Conservation (phyloP, 129 eudicot genomes). For the Flaveria robusta region DNA sequence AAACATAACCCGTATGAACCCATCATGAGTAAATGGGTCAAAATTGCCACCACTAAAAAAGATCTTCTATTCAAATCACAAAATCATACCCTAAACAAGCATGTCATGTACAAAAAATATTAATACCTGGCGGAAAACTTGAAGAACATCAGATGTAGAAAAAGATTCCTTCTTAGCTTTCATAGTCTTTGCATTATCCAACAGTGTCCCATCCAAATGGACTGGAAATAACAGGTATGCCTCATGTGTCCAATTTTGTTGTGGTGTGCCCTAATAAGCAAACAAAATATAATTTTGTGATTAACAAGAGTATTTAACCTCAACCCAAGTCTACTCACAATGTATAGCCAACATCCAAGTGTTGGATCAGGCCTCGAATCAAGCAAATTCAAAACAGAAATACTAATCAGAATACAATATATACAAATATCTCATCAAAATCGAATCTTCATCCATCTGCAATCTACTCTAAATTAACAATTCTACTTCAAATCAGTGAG, state of each 20-base stretch:
- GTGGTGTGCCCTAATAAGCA: slow-evolving; percentile 61
- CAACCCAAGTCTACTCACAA: background rate
- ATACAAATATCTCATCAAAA: background rate
- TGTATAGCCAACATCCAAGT: slow-evolving; percentile 9
- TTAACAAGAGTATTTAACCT: background rate
- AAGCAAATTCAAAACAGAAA: background rate
- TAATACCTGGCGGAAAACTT: slow-evolving; percentile 81
- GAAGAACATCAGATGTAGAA: slow-evolving; percentile 85
- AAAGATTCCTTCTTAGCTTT: slow-evolving; percentile 81
- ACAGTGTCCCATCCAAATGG: slow-evolving; percentile 88
- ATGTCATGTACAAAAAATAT: background rate
- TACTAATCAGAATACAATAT: background rate
- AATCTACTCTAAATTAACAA: background rate
- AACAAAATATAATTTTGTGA: slow-evolving; percentile 9
- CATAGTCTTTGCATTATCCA: slow-evolving; percentile 69
- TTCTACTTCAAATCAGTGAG: background rate
- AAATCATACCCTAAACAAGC: slow-evolving; percentile 3
- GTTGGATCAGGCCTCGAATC: background rate
- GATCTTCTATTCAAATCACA: background rate
- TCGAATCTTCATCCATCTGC: no score
- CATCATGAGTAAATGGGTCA: background rate
- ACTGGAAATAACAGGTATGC: slow-evolving; percentile 92
- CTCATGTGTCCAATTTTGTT: slow-evolving; percentile 82
- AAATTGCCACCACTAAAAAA: background rate
- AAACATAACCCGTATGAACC: background rate